Evolutionary conservation across 257 asterid species (phyloP).

Genomic region (Solanum sejunctum): DNA sequence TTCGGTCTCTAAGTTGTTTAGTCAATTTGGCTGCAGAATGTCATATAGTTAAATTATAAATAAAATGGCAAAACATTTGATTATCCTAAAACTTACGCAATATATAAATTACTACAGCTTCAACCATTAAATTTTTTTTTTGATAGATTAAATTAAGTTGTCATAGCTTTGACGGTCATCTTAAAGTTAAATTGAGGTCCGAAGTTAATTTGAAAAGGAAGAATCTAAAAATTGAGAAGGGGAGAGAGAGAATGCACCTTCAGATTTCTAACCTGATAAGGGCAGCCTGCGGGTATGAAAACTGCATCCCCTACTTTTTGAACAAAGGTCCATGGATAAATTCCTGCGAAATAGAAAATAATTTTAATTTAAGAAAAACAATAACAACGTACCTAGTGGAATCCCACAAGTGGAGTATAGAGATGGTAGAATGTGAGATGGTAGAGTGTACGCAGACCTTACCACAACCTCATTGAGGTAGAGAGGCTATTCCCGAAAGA

Average conservation of each 20-base stretch:
- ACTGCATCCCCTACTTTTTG: conserved; percentile 81
- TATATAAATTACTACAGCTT: not conserved
- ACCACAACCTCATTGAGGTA: too few relatives aligned
- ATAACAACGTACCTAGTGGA: too few relatives aligned
- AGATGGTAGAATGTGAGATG: too few relatives aligned
- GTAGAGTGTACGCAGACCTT: too few relatives aligned
- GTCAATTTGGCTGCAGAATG: not conserved
- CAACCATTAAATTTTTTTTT: not conserved
- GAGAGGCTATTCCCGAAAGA: too few relatives aligned
- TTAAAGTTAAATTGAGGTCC: not conserved
- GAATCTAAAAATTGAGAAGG: not conserved
- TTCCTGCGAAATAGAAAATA: conserved; percentile 21
- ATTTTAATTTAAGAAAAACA: too few relatives aligned
- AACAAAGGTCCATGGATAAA: conserved; percentile 83
- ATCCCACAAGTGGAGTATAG: too few relatives aligned
- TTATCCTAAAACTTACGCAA: not conserved
- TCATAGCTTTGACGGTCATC: not conserved
- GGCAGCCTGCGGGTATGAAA: conserved; percentile 86
- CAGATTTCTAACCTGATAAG: conserved; percentile 86
- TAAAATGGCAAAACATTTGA: not conserved
- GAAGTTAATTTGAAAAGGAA: not conserved
- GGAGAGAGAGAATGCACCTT: conserved; percentile 31
- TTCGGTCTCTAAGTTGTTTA: not conserved
- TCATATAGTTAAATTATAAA: not conserved
- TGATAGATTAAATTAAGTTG: not conserved